A percentile compares a stretch with the other conserved stretches of the same genome.
Evolutionary conservation across 306 rosid genomes (phyloP).

Genomic region (Lablab purpureus): DNA sequence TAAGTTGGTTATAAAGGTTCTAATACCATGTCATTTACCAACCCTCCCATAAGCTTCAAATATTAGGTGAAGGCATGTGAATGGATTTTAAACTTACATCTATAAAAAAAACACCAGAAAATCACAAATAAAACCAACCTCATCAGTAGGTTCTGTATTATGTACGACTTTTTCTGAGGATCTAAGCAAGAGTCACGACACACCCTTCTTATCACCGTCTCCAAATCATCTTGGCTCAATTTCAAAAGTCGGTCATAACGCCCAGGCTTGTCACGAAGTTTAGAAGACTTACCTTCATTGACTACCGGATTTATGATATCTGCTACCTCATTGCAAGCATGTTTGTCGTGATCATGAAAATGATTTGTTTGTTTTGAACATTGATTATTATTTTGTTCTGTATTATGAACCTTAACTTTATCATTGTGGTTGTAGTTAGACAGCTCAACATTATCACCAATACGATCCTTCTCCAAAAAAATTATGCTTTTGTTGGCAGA

Average conservation of each 20-base stretch:
- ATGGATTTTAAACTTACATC: neutral
- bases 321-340: slow-evolving; percentile 43
- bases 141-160: slow-evolving; percentile 80
- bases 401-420: slow-evolving; percentile 46
- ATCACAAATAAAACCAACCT: slow-evolving; percentile 64
- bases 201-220: slow-evolving; percentile 75
- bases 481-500: slow-evolving; percentile 46
- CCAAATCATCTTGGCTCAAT: slow-evolving; percentile 83
- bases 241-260: slow-evolving; percentile 62
- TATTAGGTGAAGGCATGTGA: neutral
- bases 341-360: slow-evolving; percentile 48
- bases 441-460: slow-evolving; percentile 44
- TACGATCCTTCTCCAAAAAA: slow-evolving; percentile 50
- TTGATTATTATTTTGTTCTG: slow-evolving; percentile 40
- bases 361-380: slow-evolving; percentile 43
- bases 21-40: neutral
- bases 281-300: slow-evolving; percentile 35
- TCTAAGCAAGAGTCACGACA: slow-evolving; percentile 80
- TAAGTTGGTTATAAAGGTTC: neutral
- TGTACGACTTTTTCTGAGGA: slow-evolving; percentile 65
- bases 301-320: slow-evolving; percentile 39
- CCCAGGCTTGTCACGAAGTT: slow-evolving; percentile 48
- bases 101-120: slow-evolving; percentile 22
- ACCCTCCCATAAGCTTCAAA: neutral
- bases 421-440: slow-evolving; percentile 47